phyloP scores from a whole-genome alignment of 192 early-diverging fungal genomes.

The Coemansia sp. region DNA sequence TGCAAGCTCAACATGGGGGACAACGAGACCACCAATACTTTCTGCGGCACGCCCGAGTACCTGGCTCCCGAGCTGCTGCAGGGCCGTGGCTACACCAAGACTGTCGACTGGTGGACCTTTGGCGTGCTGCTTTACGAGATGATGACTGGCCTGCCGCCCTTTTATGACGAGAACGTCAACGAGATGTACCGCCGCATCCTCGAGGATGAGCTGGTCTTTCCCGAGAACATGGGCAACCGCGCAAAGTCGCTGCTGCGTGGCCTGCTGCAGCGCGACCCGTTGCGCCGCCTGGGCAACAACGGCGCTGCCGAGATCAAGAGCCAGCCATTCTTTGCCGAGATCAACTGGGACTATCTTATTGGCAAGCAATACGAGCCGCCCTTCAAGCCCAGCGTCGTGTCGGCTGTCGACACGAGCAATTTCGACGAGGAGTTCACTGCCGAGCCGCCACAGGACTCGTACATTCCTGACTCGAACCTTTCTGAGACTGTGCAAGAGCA shows the following conservation, averaged over 20 bases:
- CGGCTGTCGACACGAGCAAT: constrained; percentile 91
- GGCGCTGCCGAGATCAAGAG: constrained; percentile 90
- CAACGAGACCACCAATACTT: constrained; percentile 88
- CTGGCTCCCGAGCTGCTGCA: constrained; percentile 89
- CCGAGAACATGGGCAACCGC: constrained; percentile 66
- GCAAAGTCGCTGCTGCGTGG: constrained; percentile 67
- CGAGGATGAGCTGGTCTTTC: constrained; percentile 85
- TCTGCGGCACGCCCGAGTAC: constrained; percentile 99
- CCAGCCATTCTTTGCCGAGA: constrained; percentile 90
- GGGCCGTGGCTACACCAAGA: constrained; percentile 84
- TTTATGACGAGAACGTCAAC: constrained; percentile 92
- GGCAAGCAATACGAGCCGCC: constrained; percentile 90
- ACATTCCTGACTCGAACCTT: constrained; percentile 76
- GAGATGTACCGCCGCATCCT: constrained; percentile 96
- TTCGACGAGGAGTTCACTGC: constrained; percentile 98
- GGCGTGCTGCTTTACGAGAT: constrained; percentile 90
- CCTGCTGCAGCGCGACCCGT: constrained; percentile 78
- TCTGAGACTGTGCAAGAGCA: constrained; percentile 90
- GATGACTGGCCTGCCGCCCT: constrained; percentile 87
- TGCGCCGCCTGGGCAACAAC: constrained; percentile 78
- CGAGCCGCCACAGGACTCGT: constrained; percentile 88
- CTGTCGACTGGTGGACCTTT: constrained; percentile 98
- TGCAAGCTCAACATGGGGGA: constrained; percentile 95
- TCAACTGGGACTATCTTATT: constrained; percentile 87
- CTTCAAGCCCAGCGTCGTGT: constrained; percentile 88